Base-by-base conservation (phyloP, 306 rosid species). In the Vachellia pachyceras region DNA sequence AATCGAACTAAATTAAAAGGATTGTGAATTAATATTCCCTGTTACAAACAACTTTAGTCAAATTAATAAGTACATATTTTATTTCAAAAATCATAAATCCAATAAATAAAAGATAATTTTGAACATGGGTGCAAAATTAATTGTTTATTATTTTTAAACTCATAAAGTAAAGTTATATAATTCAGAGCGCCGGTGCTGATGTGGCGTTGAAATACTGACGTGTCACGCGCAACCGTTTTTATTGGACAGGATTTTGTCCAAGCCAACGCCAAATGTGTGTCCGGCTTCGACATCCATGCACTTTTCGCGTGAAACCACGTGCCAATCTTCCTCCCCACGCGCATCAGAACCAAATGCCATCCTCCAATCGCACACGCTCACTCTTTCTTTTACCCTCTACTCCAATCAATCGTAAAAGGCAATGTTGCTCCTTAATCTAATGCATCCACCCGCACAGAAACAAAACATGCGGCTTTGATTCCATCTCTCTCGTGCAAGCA, bases 221-320 rank as follows among this genome's bases (percentile, higher is more conserved):
- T 83, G 90, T 78, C 61, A 44, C 23, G 14, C 12, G 50, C 42
- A 0, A 18, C 5, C 54, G 23, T 14, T 29, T 50, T 73, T 35
- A 82, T 60, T 72, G 83, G 88, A 49, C 68, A 67, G 18, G 73
- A 41, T 10, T 84, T 44, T 9, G 66, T 14, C 57, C 4, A 15
- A 76, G 80, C 89, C 8, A 20, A 54, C 22, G 90, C 73, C 23
- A 23, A 13, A 25, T 11, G 68, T 52, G 87, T 45, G 84, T 36
- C 85, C 22, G 64, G 87, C 22, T 74, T 76, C 77, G 79, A 18
- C 52, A n/a, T 45, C 74, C 92, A 79, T 79, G 80, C 88, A 82
- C 80, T 83, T 84, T 85, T 83, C 89, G 70, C 84, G 57, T 79
- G 90, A 63, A 0, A 0, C 4, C 92, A 73, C 89, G 86, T 78